These are phyloP conservation scores for Yamadazyma sp. DNA, from an alignment of 1,139 yeast genomes.

Conservation along the genomic window DNA sequence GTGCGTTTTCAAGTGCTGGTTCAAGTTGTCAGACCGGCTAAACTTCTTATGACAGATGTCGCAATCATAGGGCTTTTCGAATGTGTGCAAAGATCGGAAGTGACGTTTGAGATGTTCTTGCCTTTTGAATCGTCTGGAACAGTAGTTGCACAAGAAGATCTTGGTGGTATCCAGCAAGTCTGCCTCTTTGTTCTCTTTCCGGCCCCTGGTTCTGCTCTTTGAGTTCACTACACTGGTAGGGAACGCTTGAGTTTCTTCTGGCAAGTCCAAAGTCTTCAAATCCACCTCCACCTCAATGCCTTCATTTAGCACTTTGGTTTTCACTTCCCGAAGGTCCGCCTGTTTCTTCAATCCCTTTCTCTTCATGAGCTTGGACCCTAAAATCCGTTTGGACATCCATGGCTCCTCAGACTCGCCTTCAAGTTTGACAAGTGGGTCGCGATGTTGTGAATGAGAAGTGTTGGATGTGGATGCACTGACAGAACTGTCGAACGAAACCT, in stretches of 20 bases:
- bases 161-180: conserved; percentile 43
- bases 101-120: conserved; percentile 82
- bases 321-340: conserved; percentile 15
- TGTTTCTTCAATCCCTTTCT: conserved; percentile 20
- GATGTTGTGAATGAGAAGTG: conserved; percentile 17
- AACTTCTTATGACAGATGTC: conserved; percentile 69
- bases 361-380: conserved; percentile 38
- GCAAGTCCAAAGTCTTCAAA: conserved; percentile 40
- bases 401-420: conserved; percentile 4
- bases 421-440: conserved; percentile 1
- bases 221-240: conserved; percentile 36
- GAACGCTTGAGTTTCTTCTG: conserved; percentile 39
- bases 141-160: conserved; percentile 46
- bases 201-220: conserved; percentile 42
- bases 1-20: conserved; percentile 77
- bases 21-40: conserved; percentile 72
- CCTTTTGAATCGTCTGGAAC: conserved; percentile 67
- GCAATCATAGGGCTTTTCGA: conserved; percentile 75
- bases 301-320: conserved; percentile 25
- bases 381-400: conserved; percentile 37
- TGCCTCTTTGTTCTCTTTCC: conserved; percentile 49
- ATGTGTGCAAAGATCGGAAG: conserved; percentile 69
- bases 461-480: conserved; percentile 22
- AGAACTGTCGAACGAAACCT: conserved; percentile 16
- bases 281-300: conserved; percentile 46